Evolutionary conservation across 2,329 filamentous ascomycete species (phyloP).

Genomic region (Orbilia javanica): DNA sequence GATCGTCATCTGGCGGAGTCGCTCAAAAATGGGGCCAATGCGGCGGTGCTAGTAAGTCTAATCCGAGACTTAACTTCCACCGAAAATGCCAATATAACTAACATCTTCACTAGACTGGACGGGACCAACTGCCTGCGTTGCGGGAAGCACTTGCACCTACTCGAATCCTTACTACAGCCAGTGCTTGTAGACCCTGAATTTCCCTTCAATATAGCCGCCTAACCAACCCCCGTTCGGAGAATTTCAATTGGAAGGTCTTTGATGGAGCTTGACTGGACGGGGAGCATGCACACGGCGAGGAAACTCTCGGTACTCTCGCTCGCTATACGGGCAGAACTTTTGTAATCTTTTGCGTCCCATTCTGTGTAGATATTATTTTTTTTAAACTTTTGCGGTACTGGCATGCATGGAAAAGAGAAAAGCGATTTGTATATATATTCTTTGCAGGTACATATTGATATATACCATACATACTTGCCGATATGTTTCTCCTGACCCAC

Average conservation of each 20-base stretch:
- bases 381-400: background rate
- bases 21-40: slow-evolving; percentile 61
- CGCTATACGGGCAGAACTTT: background rate
- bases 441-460: slow-evolving; percentile 1
- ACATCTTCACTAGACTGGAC: slow-evolving; percentile 59
- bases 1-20: slow-evolving; percentile 48
- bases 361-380: slow-evolving; percentile 27
- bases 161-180: slow-evolving; percentile 62
- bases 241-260: background rate
- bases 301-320: background rate
- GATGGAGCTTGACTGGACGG: background rate
- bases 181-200: slow-evolving; percentile 52
- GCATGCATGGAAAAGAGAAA: background rate
- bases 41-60: slow-evolving; percentile 41
- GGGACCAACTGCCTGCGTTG: slow-evolving; percentile 62
- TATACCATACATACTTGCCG: slow-evolving; percentile 2
- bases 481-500: background rate
- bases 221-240: background rate
- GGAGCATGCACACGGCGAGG: background rate
- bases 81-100: background rate
- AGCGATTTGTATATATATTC: slow-evolving; percentile 18
- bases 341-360: background rate
- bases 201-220: background rate
- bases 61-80: background rate
- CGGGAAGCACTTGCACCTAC: slow-evolving; percentile 63